Conservation (phyloP, 495 filamentous ascomycete genomes). For the Penicillium bovifimosum region DNA sequence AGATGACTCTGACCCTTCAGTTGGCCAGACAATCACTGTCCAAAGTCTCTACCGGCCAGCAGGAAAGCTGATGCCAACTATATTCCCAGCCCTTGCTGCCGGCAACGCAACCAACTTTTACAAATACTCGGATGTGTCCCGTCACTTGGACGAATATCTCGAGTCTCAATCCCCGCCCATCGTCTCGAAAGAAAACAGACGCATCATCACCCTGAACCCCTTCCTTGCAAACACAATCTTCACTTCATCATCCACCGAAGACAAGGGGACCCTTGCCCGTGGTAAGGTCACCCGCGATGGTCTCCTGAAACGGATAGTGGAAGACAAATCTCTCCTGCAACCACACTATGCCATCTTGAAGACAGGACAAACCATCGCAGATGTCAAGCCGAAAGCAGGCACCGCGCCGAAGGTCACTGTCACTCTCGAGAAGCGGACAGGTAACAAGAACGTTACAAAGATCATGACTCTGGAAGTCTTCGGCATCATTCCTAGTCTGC, state of each 20-base stretch:
- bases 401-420: conserved; percentile 54
- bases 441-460: conserved; percentile 64
- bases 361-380: conserved; percentile 42
- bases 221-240: conserved; percentile 60
- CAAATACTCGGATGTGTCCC: conserved; percentile 42
- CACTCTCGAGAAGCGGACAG: conserved; percentile 58
- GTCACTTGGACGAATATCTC: conserved; percentile 39
- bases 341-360: conserved; percentile 53
- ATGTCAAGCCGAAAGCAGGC: conserved; percentile 60
- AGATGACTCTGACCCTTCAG: conserved; percentile 39
- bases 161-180: conserved; percentile 50
- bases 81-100: conserved; percentile 42
- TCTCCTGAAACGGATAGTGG: conserved; percentile 54
- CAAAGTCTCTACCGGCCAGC: conserved; percentile 52
- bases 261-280: conserved; percentile 51
- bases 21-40: conserved; percentile 54
- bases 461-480: conserved; percentile 59
- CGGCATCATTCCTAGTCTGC: conserved; percentile 51
- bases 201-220: conserved; percentile 58
- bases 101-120: conserved; percentile 48
- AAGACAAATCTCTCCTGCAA: conserved; percentile 44
- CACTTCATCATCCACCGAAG: conserved; percentile 44
- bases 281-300: conserved; percentile 57
- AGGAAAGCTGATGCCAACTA: conserved; percentile 50
- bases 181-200: conserved; percentile 54